phyloP scores from a whole-genome alignment of 2,329 filamentous ascomycete species.

The Penicillium hordei region DNA sequence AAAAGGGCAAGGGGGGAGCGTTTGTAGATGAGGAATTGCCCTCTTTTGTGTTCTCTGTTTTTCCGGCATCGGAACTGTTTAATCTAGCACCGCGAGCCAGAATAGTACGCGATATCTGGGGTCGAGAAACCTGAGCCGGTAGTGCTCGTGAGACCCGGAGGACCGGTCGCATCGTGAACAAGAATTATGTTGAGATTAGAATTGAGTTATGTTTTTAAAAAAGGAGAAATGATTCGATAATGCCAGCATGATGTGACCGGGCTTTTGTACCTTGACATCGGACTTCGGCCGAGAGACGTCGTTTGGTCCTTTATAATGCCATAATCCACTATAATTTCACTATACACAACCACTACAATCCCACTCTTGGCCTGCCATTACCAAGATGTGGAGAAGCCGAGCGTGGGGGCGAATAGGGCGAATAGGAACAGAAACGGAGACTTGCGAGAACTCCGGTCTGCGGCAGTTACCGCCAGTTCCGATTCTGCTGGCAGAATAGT shows the following conservation, averaged over 20 bases:
- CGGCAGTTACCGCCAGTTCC: not conserved
- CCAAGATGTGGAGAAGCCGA: not conserved
- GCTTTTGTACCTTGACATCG: constrained; percentile 12
- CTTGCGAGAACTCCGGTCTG: not conserved
- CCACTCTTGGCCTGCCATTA: not conserved
- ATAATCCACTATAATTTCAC: constrained; percentile 7
- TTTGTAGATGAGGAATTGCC: constrained; percentile 16
- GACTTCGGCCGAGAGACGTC: constrained; percentile 21
- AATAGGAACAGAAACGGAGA: not conserved
- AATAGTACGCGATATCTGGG: constrained; percentile 14
- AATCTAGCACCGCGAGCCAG: constrained; percentile 15
- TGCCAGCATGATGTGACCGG: constrained; percentile 10
- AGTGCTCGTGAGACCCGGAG: constrained; percentile 24
- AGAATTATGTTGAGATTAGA: not conserved
- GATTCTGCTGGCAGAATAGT: not conserved
- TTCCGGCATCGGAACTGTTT: constrained; percentile 18
- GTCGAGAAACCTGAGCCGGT: constrained; percentile 29
- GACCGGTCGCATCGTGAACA: constrained; percentile 26
- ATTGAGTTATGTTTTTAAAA: not conserved
- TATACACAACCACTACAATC: not conserved
- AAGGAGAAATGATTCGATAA: not conserved
- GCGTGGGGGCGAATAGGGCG: constrained; percentile 3
- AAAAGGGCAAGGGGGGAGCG: constrained; percentile 30
- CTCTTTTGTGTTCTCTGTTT: constrained; percentile 1
- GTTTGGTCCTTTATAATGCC: not conserved